Percentiles rank a stretch among this genome's conserved stretches.
These are phyloP conservation scores for Fraxinus angustifolia DNA, from an alignment of 305 asterid genomes.

Conservation along the genomic window DNA sequence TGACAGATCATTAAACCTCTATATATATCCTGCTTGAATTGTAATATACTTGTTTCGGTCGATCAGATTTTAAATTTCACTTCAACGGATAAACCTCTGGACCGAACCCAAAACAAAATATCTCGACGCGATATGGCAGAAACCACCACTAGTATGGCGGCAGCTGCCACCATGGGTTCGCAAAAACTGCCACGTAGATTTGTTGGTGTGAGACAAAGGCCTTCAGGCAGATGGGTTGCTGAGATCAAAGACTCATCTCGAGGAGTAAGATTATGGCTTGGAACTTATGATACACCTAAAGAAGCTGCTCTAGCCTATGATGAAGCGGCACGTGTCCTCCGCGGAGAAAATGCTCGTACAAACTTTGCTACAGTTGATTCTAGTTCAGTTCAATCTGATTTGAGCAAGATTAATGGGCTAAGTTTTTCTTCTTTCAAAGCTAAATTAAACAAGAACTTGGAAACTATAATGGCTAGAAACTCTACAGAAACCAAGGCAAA, in stretches of 20 bases:
- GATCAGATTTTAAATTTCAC: neutral
- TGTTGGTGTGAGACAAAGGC: conserved; percentile 77
- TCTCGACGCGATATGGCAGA: conserved; percentile 38
- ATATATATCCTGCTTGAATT: neutral
- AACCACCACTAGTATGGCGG: conserved; percentile 21
- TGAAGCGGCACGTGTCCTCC: conserved; percentile 78
- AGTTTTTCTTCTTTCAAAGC: conserved; percentile 74
- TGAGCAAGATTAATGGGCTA: conserved; percentile 29
- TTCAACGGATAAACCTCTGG: neutral
- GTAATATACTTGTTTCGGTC: neutral
- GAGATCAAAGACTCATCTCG: conserved; percentile 88
- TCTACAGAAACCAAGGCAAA: conserved; percentile 47
- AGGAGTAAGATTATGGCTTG: conserved; percentile 75
- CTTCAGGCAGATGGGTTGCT: conserved; percentile 90
- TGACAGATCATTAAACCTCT: neutral
- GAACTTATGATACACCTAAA: conserved; percentile 82
- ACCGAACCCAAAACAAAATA: conserved; percentile 25
- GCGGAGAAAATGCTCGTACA: conserved; percentile 83
- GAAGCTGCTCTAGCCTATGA: conserved; percentile 89
- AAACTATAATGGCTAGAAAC: conserved; percentile 63
- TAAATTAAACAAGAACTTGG: conserved; percentile 67
- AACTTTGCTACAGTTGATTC: conserved; percentile 39
- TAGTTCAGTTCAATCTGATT: conserved; percentile 9
- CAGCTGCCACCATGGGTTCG: neutral
- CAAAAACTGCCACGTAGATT: conserved; percentile 35